Base-by-base conservation (phyloP, 2,329 filamentous ascomycete genomes). In the Fusarium sp. region DNA sequence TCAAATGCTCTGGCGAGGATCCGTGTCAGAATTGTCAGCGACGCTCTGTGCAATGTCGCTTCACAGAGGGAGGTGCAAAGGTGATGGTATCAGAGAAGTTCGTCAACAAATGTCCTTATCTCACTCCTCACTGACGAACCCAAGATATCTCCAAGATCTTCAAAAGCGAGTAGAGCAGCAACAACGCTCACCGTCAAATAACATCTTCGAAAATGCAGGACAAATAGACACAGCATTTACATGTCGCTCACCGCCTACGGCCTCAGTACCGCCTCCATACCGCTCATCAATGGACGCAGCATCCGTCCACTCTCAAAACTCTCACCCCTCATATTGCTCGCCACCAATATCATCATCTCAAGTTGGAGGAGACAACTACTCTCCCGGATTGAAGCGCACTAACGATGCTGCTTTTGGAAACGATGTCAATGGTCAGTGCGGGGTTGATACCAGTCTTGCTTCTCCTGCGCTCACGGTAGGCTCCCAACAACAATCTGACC, bases 1-100 rank as follows among this genome's bases (percentile, higher is more conserved):
- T 82, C 36, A 82, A 82, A 71, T 82, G 81, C 28, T 81, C 80
- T 5, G 81, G 81, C n/a, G 66, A 77, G 9, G 75, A 81, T 13
- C 81, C 81, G 10, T 82, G 81, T 42, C 66, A 73, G 32, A 82
- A 81, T 14, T 82, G 81, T 47, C 76, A 77, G 41, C 75, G 81
- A 11, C 81, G 81, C 1, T 51, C 65, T 3, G 59, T 82, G 4
- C 69, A 70, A 30, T 84, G 82, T 56, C 78, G 65, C 10, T 84
- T 83, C 41, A 70, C 75, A 7, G 80, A 82, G 11, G 75, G 66
- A 3, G 73, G 73, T 8, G 75, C 66, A 39, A 82, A 78, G 58
- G 75, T 82, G 13, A 70, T 78, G 39, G 79, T 82, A 13, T 75
- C 79, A 18, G 80, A 82, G 56, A 82, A 76, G 81, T 82, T 22